These are phyloP conservation scores for Cryphonectria parasitica DNA, from an alignment of 2,329 filamentous ascomycete genomes.

Conservation along the genomic window DNA sequence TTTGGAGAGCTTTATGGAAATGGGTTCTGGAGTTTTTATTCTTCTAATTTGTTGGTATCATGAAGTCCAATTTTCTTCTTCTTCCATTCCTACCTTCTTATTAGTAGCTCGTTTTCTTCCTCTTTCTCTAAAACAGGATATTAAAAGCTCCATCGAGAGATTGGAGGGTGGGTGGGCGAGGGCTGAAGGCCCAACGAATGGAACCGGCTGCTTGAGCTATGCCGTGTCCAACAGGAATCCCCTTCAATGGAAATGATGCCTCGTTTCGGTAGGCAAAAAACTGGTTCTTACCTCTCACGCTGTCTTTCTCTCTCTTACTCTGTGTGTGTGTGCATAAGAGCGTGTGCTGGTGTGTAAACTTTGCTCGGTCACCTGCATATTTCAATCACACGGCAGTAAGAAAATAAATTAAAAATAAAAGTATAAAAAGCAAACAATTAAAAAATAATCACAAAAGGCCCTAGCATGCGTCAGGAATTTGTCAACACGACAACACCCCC, in stretches of 20 bases:
- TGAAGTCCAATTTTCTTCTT: background rate
- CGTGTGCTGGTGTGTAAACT: background rate
- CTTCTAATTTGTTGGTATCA: background rate
- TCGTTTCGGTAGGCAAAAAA: background rate
- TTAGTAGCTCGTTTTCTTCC: background rate
- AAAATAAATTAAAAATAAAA: too few relatives aligned
- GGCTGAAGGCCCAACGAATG: background rate
- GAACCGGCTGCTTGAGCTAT: background rate
- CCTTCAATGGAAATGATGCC: background rate
- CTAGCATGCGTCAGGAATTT: background rate
- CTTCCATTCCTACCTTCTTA: background rate
- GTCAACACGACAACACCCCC: background rate
- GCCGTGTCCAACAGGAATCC: background rate
- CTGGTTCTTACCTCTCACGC: background rate
- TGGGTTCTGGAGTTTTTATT: background rate
- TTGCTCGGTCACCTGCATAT: background rate
- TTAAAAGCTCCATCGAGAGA: background rate
- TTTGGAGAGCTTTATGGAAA: background rate
- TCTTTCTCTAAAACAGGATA: background rate
- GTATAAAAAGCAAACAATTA: too few relatives aligned
- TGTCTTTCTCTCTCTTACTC: background rate
- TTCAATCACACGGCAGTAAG: background rate
- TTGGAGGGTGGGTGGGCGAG: background rate
- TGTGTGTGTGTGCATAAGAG: background rate
- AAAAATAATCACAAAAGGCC: background rate